These are phyloP conservation scores for Ustilago lituana DNA, from an alignment of 1,284 basidiomycete genomes.

Conservation along the genomic window DNA sequence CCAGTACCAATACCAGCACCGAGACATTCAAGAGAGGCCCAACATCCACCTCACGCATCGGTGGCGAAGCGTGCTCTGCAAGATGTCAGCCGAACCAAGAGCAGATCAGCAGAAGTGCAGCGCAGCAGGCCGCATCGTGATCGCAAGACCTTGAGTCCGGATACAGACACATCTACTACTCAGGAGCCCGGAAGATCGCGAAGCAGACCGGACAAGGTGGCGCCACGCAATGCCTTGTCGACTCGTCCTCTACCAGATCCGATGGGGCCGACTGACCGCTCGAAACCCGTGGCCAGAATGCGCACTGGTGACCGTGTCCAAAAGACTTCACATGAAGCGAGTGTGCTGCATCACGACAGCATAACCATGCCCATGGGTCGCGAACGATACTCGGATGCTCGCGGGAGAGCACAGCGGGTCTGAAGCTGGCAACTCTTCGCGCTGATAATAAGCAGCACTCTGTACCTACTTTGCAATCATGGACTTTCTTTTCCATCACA, in stretches of 20 bases:
- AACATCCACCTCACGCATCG: not conserved
- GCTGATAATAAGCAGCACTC: not conserved
- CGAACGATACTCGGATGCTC: slow-evolving; percentile 7
- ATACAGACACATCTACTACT: not conserved
- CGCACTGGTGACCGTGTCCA: slow-evolving; percentile 7
- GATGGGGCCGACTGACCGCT: slow-evolving; percentile 7
- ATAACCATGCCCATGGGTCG: not conserved
- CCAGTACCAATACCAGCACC: not conserved
- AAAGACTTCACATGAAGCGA: not conserved
- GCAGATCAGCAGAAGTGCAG: slow-evolving; percentile 1
- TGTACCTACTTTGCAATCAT: no score
- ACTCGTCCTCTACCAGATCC: slow-evolving; percentile 6
- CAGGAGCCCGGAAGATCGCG: slow-evolving; percentile 4
- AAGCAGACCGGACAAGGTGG: slow-evolving; percentile 5
- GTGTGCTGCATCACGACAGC: not conserved
- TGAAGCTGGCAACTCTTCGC: not conserved
- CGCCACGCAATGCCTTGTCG: slow-evolving; percentile 10
- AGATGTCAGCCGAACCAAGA: not conserved
- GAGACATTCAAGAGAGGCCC: slow-evolving; percentile 10
- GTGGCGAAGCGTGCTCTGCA: slow-evolving; percentile 1
- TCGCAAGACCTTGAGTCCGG: not conserved
- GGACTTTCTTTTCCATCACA: no score
- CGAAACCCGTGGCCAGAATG: slow-evolving; percentile 8
- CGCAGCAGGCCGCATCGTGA: slow-evolving; percentile 15
- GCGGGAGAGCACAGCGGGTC: slow-evolving; percentile 8